Base-by-base conservation (phyloP, 129 eudicot species). In the Ambrosia artemisiifolia region DNA sequence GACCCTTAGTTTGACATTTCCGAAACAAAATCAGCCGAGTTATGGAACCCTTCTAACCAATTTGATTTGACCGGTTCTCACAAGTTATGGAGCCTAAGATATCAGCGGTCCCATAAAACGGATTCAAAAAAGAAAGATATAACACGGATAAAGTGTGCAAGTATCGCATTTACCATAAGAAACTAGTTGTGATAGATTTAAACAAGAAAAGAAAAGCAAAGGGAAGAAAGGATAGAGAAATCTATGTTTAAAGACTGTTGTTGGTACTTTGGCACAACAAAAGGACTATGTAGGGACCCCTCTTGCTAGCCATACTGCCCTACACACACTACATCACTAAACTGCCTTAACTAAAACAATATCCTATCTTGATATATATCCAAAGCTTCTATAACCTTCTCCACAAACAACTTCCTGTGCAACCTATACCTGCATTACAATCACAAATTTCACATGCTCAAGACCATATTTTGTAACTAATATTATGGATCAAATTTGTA, bases 291-390 rank as follows among this genome's bases (percentile, higher is more conserved):
- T 12, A 68, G 69, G 69, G 69, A 74, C 54, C 81, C 56, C 56
- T 28, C 33, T 49, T 61, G 6, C 63, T 18, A 28, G 3, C 42
- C 55, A 28, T 13, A n/a, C 55, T 12, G 63, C 50, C 63, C 68
- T 67, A 76, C 73, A 28, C 59, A 64, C 20, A 3, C 59, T 78
- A 78, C 71, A 36, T 48, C 51, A 69, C 35, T 64, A 44, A 19
- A 60, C 33, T 77, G 30, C 50, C 67, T 20, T 47, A 67, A 40
- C 67, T 82, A 94, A 73, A 87, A 94, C 78, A 90, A 69, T 69
- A 94, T 84, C 81, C 82, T 72, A 51, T 94, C 99, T 81, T 88
- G 91, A 81, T 95, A 91, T 28, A 91, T 76, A 75, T 88, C 97
- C 72, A 95, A 69, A 73, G 99, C 91, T 40, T 85, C 85, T 74